Evolutionary conservation across 2,329 filamentous ascomycete genomes (phyloP).

Genomic region (Ceratocystis cacaofunesta): DNA sequence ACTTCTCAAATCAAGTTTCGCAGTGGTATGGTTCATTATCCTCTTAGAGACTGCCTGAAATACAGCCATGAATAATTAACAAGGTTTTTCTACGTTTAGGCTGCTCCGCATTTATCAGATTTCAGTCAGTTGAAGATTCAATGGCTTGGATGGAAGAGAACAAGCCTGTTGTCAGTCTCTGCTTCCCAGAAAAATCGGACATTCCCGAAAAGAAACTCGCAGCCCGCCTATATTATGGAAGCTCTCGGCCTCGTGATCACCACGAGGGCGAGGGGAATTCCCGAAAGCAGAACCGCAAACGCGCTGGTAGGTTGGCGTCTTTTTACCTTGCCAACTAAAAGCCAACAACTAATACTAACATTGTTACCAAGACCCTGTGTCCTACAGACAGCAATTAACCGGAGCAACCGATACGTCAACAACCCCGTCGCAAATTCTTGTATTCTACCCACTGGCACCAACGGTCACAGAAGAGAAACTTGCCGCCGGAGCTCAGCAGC

Average conservation of each 20-base stretch:
- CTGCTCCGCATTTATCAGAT: conserved; percentile 30
- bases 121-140: conserved; percentile 28
- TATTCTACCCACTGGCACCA: conserved; percentile 55
- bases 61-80: not conserved
- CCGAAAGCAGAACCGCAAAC: not conserved
- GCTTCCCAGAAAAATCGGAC: conserved; percentile 26
- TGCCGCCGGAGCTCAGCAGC: conserved; percentile 55
- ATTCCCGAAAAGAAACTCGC: conserved; percentile 27
- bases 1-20: conserved; percentile 10
- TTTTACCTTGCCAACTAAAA: not conserved
- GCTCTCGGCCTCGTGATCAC: conserved; percentile 22
- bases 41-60: too few relatives aligned
- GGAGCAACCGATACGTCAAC: conserved; percentile 37
- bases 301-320: not conserved
- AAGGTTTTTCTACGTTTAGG: conserved; percentile 21
- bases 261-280: not conserved
- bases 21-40: conserved; percentile 2
- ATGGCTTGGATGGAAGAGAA: conserved; percentile 30
- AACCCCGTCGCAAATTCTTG: conserved; percentile 57
- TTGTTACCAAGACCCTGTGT: not conserved
- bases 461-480: conserved; percentile 59
- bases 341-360: not conserved
- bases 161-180: conserved; percentile 28
- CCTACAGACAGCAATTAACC: conserved; percentile 24
- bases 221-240: conserved; percentile 30